A percentile compares a stretch with the other conserved stretches of the same genome.
These are phyloP conservation scores for Neurospora sp. DNA, from an alignment of 495 filamentous ascomycete species.

Conservation along the genomic window DNA sequence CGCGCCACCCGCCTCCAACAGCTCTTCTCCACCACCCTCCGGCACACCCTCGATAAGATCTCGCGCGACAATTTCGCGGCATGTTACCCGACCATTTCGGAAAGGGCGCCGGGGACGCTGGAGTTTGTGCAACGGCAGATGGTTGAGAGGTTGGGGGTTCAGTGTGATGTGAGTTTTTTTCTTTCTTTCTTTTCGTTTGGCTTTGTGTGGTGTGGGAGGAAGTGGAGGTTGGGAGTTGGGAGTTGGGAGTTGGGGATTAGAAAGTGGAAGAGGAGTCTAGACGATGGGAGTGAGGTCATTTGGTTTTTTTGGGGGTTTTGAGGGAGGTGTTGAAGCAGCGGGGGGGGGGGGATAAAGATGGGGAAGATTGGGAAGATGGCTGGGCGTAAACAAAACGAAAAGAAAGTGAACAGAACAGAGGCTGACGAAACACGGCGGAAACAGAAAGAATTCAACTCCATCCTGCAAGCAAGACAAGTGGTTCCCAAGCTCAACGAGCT, in stretches of 20 bases:
- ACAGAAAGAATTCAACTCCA: slow-evolving; percentile 66
- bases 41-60: slow-evolving; percentile 61
- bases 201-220: no score
- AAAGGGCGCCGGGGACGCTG: slow-evolving; percentile 55
- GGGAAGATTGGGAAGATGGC: no score
- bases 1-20: slow-evolving; percentile 63
- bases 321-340: no score
- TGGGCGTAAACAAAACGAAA: no score
- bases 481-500: slow-evolving; percentile 71
- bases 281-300: no score
- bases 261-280: no score
- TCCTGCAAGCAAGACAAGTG: slow-evolving; percentile 60
- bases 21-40: slow-evolving; percentile 59
- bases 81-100: slow-evolving; percentile 81
- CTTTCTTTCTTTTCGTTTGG: not conserved
- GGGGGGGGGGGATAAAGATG: no score
- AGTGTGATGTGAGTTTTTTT: slow-evolving; percentile 34
- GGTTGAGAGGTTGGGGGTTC: slow-evolving; percentile 52
- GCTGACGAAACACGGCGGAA: no score
- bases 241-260: no score
- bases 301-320: no score
- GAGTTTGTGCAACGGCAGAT: slow-evolving; percentile 60
- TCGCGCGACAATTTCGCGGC: slow-evolving; percentile 68
- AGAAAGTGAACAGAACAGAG: no score
- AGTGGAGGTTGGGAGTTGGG: no score